A percentile compares a stretch with the other conserved stretches of the same genome.
Evolutionary conservation across 228 moss, liverwort and hornwort genomes (phyloP).

Genomic region (Sphagnum magellanicum): DNA sequence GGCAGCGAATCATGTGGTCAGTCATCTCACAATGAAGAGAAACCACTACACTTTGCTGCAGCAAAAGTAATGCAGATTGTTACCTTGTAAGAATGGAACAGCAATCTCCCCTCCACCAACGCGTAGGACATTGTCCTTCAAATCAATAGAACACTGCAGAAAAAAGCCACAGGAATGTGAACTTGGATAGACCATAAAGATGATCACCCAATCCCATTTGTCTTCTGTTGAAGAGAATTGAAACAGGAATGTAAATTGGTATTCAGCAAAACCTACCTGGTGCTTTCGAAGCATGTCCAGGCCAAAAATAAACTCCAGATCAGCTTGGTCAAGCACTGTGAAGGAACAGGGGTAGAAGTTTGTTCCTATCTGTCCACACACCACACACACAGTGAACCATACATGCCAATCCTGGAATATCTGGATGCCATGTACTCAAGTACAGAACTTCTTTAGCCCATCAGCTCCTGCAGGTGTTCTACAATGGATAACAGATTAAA

Average conservation of each 20-base stretch:
- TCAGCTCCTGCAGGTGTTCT: too few species aligned
- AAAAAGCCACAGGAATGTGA: neutral
- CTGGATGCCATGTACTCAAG: neutral
- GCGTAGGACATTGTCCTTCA: constrained; percentile 73
- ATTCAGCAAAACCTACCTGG: constrained; percentile 30
- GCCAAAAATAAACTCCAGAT: constrained; percentile 95
- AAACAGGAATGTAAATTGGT: neutral
- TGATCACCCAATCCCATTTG: neutral
- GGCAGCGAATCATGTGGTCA: too few species aligned
- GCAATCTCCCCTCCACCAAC: constrained; percentile 95
- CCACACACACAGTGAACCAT: neutral
- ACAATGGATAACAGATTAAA: too few species aligned
- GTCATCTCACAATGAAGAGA: neutral
- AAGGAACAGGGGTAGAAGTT: constrained; percentile 97
- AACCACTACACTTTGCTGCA: neutral
- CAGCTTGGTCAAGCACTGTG: constrained; percentile 93
- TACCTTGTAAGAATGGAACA: constrained; percentile 93
- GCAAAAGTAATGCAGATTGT: too few species aligned
- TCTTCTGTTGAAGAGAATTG: neutral
- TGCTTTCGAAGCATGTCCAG: constrained; percentile 99
- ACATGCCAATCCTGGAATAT: too few species aligned
- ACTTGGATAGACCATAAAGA: neutral
- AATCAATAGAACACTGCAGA: constrained; percentile 87
- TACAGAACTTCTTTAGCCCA: neutral
- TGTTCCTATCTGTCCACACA: constrained; percentile 62